phyloP scores from a whole-genome alignment of 2,329 filamentous ascomycete genomes.

The Talaromyces rugulosus region DNA sequence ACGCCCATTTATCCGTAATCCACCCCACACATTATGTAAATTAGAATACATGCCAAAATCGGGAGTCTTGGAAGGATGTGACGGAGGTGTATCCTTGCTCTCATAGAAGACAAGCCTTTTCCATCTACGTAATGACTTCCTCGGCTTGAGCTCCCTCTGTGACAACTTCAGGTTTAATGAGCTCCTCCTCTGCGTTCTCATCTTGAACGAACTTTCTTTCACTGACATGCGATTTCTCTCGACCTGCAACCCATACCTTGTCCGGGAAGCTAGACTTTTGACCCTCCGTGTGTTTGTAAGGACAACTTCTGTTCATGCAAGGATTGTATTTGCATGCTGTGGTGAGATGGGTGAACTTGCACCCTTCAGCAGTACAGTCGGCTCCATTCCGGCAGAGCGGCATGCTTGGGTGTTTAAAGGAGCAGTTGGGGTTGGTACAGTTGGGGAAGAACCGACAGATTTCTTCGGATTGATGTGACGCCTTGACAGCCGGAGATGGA shows the following conservation, averaged over 20 bases:
- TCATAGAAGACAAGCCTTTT: background rate
- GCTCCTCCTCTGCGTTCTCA: constrained; percentile 62
- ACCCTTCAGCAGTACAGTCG: constrained; percentile 74
- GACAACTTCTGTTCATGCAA: constrained; percentile 82
- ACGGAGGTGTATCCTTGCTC: background rate
- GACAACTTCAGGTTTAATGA: constrained; percentile 59
- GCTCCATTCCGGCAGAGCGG: constrained; percentile 87
- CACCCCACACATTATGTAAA: constrained; percentile 7
- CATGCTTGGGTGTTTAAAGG: constrained; percentile 84
- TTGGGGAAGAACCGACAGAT: constrained; percentile 91
- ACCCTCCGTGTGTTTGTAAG: constrained; percentile 86
- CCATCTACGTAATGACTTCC: constrained; percentile 28
- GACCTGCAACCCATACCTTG: constrained; percentile 80
- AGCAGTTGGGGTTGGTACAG: constrained; percentile 81
- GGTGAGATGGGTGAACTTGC: constrained; percentile 85
- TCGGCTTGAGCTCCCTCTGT: constrained; percentile 26
- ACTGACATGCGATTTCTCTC: constrained; percentile 66
- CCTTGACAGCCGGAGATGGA: constrained; percentile 79
- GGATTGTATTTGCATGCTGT: constrained; percentile 87
- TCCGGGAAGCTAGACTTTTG: constrained; percentile 81
- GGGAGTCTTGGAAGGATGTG: background rate
- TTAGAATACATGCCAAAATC: constrained; percentile 11
- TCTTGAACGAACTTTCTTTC: constrained; percentile 78
- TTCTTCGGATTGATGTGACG: constrained; percentile 73
- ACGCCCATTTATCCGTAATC: constrained; percentile 5